Conservation (phyloP, 495 filamentous ascomycete species). For the Mycothermus thermophilus region DNA sequence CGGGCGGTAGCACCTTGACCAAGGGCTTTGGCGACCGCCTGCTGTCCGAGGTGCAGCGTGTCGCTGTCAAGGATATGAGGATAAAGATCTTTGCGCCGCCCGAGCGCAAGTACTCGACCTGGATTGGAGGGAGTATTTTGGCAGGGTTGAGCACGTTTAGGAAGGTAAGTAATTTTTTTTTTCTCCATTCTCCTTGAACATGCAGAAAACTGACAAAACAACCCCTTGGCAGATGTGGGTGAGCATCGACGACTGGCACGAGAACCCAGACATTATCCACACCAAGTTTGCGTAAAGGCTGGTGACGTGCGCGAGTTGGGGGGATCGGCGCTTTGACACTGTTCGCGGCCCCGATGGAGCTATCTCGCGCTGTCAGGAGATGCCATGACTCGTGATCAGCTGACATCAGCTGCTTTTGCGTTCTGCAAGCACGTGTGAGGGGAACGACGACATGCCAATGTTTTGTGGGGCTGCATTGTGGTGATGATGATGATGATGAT, state of each 20-base stretch:
- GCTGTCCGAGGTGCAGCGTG: slow-evolving; percentile 76
- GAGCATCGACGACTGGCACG: slow-evolving; percentile 96
- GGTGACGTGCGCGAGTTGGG: not conserved
- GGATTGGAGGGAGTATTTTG: slow-evolving; percentile 97
- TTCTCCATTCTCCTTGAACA: not conserved
- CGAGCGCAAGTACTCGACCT: slow-evolving; percentile 94
- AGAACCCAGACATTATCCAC: slow-evolving; percentile 97
- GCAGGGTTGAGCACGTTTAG: slow-evolving; percentile 95
- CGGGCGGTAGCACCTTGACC: slow-evolving; percentile 78
- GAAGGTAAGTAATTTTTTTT: slow-evolving; percentile 50
- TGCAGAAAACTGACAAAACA: slow-evolving; percentile 2
- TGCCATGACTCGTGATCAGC: too few species aligned
- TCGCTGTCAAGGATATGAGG: slow-evolving; percentile 96
- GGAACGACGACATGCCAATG: too few species aligned
- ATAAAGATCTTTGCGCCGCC: slow-evolving; percentile 98
- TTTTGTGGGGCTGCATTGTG: too few species aligned
- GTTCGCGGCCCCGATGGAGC: not conserved
- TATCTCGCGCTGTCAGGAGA: too few species aligned
- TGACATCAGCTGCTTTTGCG: too few species aligned
- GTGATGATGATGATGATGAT: too few species aligned
- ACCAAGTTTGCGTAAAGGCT: slow-evolving; percentile 69
- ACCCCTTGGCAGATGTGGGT: slow-evolving; percentile 77
- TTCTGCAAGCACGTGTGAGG: too few species aligned
- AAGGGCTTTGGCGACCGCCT: slow-evolving; percentile 89
- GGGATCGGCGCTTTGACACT: not conserved